phyloP scores from a whole-genome alignment of 139 green algal species.

The Tetradesmus lagerheimii region DNA sequence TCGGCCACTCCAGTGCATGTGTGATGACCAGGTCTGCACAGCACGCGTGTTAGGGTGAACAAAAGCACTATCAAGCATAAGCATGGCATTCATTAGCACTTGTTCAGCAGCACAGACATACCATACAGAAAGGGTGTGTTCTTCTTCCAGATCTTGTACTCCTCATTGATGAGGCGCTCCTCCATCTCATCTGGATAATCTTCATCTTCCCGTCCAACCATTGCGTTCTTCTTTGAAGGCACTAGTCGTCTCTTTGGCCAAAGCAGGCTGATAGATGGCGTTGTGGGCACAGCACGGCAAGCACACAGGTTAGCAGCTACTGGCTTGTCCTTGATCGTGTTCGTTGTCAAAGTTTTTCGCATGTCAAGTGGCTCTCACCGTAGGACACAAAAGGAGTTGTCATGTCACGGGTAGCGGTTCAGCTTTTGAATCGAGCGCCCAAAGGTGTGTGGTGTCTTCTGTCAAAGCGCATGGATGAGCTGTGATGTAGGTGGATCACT shows the following conservation, averaged over 20 bases:
- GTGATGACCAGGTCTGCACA: constrained; percentile 98
- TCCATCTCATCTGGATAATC: constrained; percentile 64
- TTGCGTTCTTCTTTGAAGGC: neutral
- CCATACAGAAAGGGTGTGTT: constrained; percentile 99
- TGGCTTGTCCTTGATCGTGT: neutral
- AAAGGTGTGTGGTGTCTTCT: neutral
- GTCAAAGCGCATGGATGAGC: neutral
- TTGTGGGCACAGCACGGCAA: neutral
- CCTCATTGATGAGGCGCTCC: constrained; percentile 96
- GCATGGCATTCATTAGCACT: neutral
- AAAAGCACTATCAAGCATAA: neutral
- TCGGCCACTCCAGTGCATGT: constrained; percentile 99
- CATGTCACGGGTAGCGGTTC: neutral
- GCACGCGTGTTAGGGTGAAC: neutral
- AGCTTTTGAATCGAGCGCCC: neutral
- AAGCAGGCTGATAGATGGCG: neutral
- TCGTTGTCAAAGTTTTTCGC: too few species aligned
- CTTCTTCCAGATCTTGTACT: constrained; percentile 99
- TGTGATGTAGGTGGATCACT: neutral
- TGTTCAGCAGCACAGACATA: constrained; percentile 42
- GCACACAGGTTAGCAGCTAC: neutral
- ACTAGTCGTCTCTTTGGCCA: neutral
- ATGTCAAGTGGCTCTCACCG: neutral
- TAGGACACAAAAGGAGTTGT: neutral
- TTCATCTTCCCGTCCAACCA: constrained; percentile 39